A percentile compares a stretch with the other conserved stretches of the same genome.
Evolutionary conservation across 1,284 basidiomycete species (phyloP).

Genomic region (Tilletiopsis washingtonensis): DNA sequence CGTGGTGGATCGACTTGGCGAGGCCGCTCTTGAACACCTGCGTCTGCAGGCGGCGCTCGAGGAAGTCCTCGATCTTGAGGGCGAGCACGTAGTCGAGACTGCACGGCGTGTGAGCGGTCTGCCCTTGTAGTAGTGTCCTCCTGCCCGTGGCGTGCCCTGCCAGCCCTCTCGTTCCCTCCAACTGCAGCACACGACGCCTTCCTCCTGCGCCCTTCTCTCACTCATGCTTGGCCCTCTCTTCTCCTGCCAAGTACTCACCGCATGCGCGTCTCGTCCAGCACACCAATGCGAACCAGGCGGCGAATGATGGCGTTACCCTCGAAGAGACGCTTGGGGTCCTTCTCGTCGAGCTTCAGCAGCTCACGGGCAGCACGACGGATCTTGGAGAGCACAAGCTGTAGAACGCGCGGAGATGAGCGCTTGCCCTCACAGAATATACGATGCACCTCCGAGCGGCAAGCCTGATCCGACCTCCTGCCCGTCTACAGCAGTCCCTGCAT

Average conservation of each 20-base stretch:
- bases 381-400: slow-evolving; percentile 66
- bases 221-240: no score
- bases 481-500: no score
- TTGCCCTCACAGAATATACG: no score
- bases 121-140: no score
- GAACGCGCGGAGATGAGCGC: no score
- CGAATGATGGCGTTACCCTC: slow-evolving; percentile 98
- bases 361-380: slow-evolving; percentile 99
- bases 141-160: no score
- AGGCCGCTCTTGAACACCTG: slow-evolving; percentile 99
- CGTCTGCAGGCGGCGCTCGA: slow-evolving; percentile 97
- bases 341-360: slow-evolving; percentile 98
- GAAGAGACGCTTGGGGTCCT: slow-evolving; percentile 99
- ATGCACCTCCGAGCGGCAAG: no score
- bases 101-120: no score
- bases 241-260: slow-evolving; percentile 26
- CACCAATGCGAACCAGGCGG: slow-evolving; percentile 97
- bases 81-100: slow-evolving; percentile 84
- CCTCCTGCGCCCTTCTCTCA: background rate
- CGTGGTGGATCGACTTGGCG: slow-evolving; percentile 98
- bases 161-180: no score
- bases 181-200: background rate
- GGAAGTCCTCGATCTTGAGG: slow-evolving; percentile 98
- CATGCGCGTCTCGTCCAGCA: slow-evolving; percentile 98
- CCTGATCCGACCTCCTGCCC: no score